Evolutionary conservation across 202 grass and related monocot genomes (phyloP).

Genomic region (Panicum virgatum): DNA sequence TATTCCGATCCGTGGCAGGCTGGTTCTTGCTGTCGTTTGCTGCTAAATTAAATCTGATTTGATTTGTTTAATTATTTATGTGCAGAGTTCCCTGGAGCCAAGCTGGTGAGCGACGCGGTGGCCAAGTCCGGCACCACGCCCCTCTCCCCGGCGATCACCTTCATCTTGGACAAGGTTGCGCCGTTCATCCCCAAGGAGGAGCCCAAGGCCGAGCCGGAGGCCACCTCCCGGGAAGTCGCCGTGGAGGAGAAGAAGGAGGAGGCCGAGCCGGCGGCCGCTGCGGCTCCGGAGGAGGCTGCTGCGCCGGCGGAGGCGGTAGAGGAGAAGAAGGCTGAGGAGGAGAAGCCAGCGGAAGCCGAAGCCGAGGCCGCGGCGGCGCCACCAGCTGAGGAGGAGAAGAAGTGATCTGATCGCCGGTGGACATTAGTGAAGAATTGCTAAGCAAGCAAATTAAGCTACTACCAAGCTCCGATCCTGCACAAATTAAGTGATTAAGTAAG

Average conservation of each 20-base stretch:
- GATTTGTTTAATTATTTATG: too few species aligned
- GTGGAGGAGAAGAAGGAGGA: slow-evolving; percentile 59
- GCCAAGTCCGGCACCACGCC: slow-evolving; percentile 63
- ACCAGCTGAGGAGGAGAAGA: slow-evolving; percentile 40
- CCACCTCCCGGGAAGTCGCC: slow-evolving; percentile 51
- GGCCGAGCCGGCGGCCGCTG: slow-evolving; percentile 10
- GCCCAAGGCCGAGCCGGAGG: slow-evolving; percentile 55
- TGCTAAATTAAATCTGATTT: too few species aligned
- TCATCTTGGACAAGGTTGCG: slow-evolving; percentile 78
- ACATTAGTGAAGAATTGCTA: background rate
- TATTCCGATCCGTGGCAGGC: too few species aligned
- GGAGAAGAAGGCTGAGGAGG: slow-evolving; percentile 33
- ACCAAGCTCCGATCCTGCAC: too few species aligned
- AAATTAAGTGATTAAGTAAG: too few species aligned
- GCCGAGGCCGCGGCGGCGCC: slow-evolving; percentile 2
- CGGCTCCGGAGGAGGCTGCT: background rate
- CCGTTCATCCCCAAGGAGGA: slow-evolving; percentile 70
- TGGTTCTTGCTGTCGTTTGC: too few species aligned
- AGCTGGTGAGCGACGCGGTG: slow-evolving; percentile 70
- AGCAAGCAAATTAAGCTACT: slow-evolving; percentile 10
- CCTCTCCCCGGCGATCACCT: slow-evolving; percentile 58
- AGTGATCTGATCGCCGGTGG: slow-evolving; percentile 24
- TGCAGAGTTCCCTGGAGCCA: slow-evolving; percentile 82
- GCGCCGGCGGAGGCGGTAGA: slow-evolving; percentile 18
- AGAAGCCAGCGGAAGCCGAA: background rate